These are phyloP conservation scores for Clarireedia paspali DNA, from an alignment of 2,329 filamentous ascomycete species.

Conservation along the genomic window DNA sequence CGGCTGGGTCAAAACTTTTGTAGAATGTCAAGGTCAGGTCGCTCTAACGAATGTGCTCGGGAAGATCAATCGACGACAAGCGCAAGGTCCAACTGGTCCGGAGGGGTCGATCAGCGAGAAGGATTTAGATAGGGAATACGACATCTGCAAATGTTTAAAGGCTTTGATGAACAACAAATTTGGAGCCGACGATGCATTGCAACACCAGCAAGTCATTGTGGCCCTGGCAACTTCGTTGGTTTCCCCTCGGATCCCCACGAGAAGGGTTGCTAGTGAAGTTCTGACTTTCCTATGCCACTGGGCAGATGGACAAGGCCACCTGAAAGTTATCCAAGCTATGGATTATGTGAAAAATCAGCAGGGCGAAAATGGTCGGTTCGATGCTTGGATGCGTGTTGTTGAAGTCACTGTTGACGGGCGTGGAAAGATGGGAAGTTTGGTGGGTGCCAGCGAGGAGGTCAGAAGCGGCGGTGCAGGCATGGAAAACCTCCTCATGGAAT, in stretches of 20 bases:
- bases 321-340: constrained; percentile 88
- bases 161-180: constrained; percentile 99
- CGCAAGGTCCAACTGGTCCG: constrained; percentile 50
- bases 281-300: constrained; percentile 94
- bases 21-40: constrained; percentile 95
- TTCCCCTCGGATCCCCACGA: constrained; percentile 80
- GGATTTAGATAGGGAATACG: constrained; percentile 73
- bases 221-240: constrained; percentile 81
- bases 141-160: constrained; percentile 96
- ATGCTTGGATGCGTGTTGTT: constrained; percentile 97
- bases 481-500: constrained; percentile 99
- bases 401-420: constrained; percentile 95
- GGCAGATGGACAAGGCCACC: constrained; percentile 79
- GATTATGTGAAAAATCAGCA: constrained; percentile 84
- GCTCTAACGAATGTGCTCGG: constrained; percentile 88
- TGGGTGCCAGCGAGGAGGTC: constrained; percentile 93
- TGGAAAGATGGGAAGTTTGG: constrained; percentile 97
- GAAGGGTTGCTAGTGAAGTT: constrained; percentile 93
- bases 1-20: constrained; percentile 92
- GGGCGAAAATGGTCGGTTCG: constrained; percentile 90
- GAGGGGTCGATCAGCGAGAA: constrained; percentile 50
- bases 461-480: constrained; percentile 95
- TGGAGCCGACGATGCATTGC: constrained; percentile 88
- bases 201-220: constrained; percentile 83
- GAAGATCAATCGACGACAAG: constrained; percentile 88